Evolutionary conservation across 306 rosid species (phyloP).

Genomic region (Oemleria cerasiformis): DNA sequence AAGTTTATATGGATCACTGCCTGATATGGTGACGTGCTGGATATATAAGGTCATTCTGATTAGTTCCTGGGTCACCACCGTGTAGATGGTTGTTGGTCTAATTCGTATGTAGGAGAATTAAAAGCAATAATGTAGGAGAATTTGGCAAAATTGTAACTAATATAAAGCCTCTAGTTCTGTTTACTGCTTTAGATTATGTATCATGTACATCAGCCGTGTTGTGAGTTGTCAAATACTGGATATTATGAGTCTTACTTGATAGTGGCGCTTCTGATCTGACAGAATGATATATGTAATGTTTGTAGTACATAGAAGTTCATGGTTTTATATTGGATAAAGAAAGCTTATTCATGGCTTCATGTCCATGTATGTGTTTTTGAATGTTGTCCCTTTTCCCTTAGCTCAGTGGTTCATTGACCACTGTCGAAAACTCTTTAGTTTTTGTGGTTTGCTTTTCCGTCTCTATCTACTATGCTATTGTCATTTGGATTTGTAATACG

Average conservation of each 20-base stretch:
- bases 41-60: background rate
- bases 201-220: background rate
- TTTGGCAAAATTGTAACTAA: background rate
- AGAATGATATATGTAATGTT: background rate
- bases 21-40: background rate
- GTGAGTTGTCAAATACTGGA: background rate
- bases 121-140: background rate
- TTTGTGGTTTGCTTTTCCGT: background rate
- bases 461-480: background rate
- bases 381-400: background rate
- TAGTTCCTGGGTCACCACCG: background rate
- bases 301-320: background rate
- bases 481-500: background rate
- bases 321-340: background rate
- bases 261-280: background rate
- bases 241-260: background rate
- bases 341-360: background rate
- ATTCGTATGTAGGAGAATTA: background rate
- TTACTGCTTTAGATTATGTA: background rate
- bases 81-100: background rate
- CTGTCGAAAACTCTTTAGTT: background rate
- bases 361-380: background rate
- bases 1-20: background rate
- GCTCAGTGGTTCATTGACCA: background rate
- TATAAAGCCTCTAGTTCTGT: background rate